A percentile compares a stretch with the other conserved stretches of the same genome.
Conservation (phyloP, 371 early-diverging fungal species). For the Haplosporangium sp. region DNA sequence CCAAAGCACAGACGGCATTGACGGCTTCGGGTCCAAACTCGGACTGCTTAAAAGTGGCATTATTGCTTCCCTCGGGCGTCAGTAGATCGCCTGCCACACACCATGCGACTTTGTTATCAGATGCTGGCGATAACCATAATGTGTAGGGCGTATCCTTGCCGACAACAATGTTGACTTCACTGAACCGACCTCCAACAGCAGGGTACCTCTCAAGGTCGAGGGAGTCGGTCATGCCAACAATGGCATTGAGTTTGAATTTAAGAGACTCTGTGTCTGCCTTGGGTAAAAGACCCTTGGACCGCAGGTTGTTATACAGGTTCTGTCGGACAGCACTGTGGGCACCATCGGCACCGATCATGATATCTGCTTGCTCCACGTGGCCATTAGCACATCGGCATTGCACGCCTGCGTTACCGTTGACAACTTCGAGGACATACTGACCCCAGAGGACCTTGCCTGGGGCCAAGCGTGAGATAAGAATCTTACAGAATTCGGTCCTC, state of each 20-base stretch:
- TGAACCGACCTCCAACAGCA: slow-evolving; percentile 13
- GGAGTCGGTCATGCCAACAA: slow-evolving; percentile 37
- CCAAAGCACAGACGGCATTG: slow-evolving; percentile 17
- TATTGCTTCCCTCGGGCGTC: slow-evolving; percentile 8
- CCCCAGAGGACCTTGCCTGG: slow-evolving; percentile 26
- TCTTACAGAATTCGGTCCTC: slow-evolving; percentile 22
- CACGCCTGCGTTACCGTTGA: slow-evolving; percentile 32
- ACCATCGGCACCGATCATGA: slow-evolving; percentile 46
- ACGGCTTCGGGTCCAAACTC: slow-evolving; percentile 33
- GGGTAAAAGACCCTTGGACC: slow-evolving; percentile 25
- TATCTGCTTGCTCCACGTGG: slow-evolving; percentile 30
- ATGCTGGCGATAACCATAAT: slow-evolving; percentile 26
- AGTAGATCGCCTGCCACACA: slow-evolving; percentile 21
- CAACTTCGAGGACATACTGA: slow-evolving; percentile 35
- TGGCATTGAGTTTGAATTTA: slow-evolving; percentile 25
- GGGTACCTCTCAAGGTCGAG: slow-evolving; percentile 23
- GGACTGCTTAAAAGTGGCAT: slow-evolving; percentile 36
- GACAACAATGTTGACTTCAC: slow-evolving; percentile 23
- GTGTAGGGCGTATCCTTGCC: slow-evolving; percentile 32
- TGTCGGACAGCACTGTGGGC: slow-evolving; percentile 37
- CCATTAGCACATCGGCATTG: slow-evolving; percentile 48
- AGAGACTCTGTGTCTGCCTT: slow-evolving; percentile 35
- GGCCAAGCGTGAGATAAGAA: slow-evolving; percentile 25
- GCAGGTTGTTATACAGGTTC: slow-evolving; percentile 26
- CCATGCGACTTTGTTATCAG: slow-evolving; percentile 24